Conservation (phyloP, 139 green algal genomes). For the Chloropicon primus region DNA sequence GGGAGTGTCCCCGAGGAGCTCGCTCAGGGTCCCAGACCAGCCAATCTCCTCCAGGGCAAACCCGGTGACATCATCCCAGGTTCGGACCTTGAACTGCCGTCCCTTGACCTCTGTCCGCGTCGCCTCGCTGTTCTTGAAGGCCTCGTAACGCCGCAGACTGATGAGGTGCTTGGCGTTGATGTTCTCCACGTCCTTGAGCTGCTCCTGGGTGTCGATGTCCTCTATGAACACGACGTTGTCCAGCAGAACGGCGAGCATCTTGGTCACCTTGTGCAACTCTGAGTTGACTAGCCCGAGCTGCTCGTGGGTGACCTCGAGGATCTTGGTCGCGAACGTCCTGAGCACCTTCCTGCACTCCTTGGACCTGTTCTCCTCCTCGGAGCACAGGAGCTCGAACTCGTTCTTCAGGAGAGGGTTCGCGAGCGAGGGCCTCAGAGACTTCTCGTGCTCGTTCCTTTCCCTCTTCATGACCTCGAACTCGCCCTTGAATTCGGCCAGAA, state of each 20-base stretch:
- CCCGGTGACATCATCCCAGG: neutral
- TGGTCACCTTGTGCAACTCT: neutral
- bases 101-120: neutral
- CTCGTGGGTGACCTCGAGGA: neutral
- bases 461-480: neutral
- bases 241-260: neutral
- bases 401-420: neutral
- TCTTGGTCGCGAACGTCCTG: neutral
- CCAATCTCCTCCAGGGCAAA: neutral
- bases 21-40: neutral
- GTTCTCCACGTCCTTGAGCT: neutral
- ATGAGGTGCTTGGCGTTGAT: neutral
- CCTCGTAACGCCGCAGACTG: neutral
- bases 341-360: neutral
- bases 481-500: neutral
- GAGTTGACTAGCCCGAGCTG: neutral
- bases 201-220: neutral
- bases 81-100: neutral
- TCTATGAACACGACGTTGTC: neutral
- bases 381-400: neutral
- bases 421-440: neutral
- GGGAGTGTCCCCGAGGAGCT: neutral
- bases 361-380: neutral
- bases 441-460: neutral
- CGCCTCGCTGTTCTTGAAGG: neutral